Conservation (phyloP, 1,139 yeast genomes). For the Candida sp. region DNA sequence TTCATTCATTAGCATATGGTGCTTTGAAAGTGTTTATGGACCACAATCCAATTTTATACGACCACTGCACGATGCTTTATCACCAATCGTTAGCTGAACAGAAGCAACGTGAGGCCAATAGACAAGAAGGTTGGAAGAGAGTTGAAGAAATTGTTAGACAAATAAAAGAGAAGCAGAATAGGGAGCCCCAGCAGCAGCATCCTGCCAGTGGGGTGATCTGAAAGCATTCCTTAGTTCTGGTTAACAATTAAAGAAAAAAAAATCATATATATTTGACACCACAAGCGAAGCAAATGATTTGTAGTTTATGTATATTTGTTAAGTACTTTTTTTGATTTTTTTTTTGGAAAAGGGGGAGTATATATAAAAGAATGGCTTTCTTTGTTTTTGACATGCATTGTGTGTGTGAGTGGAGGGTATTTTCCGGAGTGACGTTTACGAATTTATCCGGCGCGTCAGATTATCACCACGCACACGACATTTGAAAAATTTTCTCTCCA, state of each 20-base stretch:
- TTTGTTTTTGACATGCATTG: not conserved
- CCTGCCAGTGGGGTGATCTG: slow-evolving; percentile 8
- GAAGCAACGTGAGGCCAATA: slow-evolving; percentile 59
- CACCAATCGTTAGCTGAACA: slow-evolving; percentile 76
- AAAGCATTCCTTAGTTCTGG: no score
- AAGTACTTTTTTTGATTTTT: not conserved
- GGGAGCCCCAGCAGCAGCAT: slow-evolving; percentile 8
- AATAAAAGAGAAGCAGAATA: slow-evolving; percentile 20
- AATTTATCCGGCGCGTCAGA: no score
- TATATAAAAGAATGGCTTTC: not conserved
- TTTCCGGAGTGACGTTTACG: not conserved
- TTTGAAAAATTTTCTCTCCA: no score
- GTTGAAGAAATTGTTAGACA: slow-evolving; percentile 64
- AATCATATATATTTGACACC: not conserved
- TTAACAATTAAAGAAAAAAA: not conserved
- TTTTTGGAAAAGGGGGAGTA: not conserved
- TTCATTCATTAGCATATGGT: slow-evolving; percentile 87
- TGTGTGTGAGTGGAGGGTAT: not conserved
- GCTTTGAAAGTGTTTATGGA: slow-evolving; percentile 95
- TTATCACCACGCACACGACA: not conserved
- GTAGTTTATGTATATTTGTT: not conserved
- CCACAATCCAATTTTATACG: slow-evolving; percentile 88
- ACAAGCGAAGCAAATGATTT: not conserved
- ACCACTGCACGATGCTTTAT: slow-evolving; percentile 88
- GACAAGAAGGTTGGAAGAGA: slow-evolving; percentile 78